Evolutionary conservation across 768 basidiomycete species (phyloP).

Genomic region (Suillus luteus): DNA sequence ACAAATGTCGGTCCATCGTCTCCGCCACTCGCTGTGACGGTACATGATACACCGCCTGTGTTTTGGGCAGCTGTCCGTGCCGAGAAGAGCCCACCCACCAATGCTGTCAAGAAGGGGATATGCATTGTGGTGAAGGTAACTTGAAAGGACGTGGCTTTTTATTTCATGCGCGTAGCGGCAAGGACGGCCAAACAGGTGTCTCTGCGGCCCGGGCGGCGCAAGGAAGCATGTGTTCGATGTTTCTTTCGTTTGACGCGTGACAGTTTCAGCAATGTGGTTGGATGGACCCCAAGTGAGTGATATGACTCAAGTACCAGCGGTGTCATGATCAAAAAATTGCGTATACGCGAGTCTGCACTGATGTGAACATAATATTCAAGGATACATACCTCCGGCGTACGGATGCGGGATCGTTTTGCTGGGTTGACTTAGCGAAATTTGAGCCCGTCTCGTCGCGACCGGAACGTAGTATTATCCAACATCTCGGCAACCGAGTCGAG

Average conservation of each 20-base stretch:
- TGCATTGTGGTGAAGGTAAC: background rate
- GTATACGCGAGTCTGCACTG: background rate
- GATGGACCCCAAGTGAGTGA: background rate
- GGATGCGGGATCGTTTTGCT: background rate
- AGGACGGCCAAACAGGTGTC: background rate
- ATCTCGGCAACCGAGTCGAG: background rate
- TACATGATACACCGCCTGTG: slow-evolving; percentile 35
- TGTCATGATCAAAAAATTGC: background rate
- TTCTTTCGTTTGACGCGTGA: background rate
- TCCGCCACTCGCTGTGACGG: slow-evolving; percentile 43
- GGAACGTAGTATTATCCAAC: background rate
- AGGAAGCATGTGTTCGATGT: background rate
- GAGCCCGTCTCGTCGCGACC: background rate
- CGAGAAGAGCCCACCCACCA: background rate
- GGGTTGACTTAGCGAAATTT: background rate
- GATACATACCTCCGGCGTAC: background rate
- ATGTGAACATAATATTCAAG: background rate
- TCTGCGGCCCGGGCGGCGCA: background rate
- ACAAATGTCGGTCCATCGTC: slow-evolving; percentile 56
- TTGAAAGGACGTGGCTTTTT: background rate
- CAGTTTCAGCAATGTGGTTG: background rate
- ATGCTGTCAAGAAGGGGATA: background rate
- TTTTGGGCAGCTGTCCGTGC: background rate
- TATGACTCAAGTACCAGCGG: too few relatives aligned
- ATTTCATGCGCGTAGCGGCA: background rate